Evolutionary conservation across 176 grass and related monocot genomes (phyloP).

Genomic region (Zea luxurians): DNA sequence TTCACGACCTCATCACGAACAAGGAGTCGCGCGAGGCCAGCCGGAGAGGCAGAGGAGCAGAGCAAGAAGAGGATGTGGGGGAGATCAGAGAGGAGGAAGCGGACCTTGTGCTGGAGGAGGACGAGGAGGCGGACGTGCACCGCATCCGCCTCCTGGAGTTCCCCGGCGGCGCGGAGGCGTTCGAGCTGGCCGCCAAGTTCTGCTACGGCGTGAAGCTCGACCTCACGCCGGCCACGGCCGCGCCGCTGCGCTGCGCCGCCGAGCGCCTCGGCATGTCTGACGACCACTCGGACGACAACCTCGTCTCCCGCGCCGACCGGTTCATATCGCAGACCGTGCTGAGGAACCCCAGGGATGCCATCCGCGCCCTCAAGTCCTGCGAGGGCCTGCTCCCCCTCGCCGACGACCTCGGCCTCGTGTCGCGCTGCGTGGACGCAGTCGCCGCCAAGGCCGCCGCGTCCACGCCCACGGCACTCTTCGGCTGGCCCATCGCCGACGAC

Average conservation of each 20-base stretch:
- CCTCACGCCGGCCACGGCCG: slow-evolving; percentile 68
- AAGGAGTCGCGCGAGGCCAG: slow-evolving; percentile 36
- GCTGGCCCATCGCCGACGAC: slow-evolving; percentile 73
- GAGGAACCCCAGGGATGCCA: slow-evolving; percentile 71
- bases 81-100: slow-evolving; percentile 53
- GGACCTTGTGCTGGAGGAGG: slow-evolving; percentile 52
- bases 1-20: slow-evolving; percentile 70
- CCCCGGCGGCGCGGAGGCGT: slow-evolving; percentile 74
- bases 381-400: slow-evolving; percentile 67
- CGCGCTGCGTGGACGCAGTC: slow-evolving; percentile 76
- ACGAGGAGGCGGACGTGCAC: slow-evolving; percentile 68
- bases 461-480: slow-evolving; percentile 72
- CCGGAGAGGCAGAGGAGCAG: not conserved
- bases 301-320: slow-evolving; percentile 70
- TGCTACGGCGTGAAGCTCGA: slow-evolving; percentile 97
- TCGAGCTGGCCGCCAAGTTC: slow-evolving; percentile 93
- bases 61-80: slow-evolving; percentile 32
- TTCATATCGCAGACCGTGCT: slow-evolving; percentile 70
- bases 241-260: slow-evolving; percentile 78
- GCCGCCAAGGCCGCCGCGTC: slow-evolving; percentile 65
- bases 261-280: slow-evolving; percentile 85
- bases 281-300: slow-evolving; percentile 83
- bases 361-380: slow-evolving; percentile 79
- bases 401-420: slow-evolving; percentile 67
- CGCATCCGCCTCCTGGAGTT: slow-evolving; percentile 77